Conservation (phyloP, 78 protist genomes). For the Pigoraptor vietnamica region DNA sequence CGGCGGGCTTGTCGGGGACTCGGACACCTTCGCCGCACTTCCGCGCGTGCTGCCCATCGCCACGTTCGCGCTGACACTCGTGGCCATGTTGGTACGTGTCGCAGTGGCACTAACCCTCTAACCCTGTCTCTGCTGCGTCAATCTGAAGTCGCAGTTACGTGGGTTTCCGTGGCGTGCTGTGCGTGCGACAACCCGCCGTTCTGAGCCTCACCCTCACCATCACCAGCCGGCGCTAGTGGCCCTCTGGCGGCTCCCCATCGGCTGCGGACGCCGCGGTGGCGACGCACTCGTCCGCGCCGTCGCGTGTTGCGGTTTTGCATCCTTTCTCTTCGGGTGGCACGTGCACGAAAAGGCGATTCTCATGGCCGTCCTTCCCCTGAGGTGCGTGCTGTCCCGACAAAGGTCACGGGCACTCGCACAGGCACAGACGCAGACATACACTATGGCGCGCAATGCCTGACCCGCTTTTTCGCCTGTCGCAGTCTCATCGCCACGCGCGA, state of each 20-base stretch:
- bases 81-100: conserved; percentile 44
- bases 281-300: neutral
- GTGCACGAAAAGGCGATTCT: conserved; percentile 96
- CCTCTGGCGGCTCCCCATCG: neutral
- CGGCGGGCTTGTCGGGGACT: conserved; percentile 60
- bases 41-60: conserved; percentile 52
- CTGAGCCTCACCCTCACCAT: too few species aligned
- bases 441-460: too few species aligned
- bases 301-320: conserved; percentile 45
- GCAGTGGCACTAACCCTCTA: too few species aligned
- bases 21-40: conserved; percentile 28
- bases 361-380: conserved; percentile 49
- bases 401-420: neutral
- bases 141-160: too few species aligned
- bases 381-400: neutral
- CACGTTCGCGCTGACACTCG: conserved; percentile 27
- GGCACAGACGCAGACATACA: too few species aligned
- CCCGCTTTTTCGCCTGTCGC: too few species aligned
- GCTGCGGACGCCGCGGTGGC: too few species aligned
- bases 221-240: too few species aligned
- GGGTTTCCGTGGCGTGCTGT: too few species aligned
- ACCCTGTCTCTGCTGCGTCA: too few species aligned
- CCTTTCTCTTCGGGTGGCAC: conserved; percentile 88
- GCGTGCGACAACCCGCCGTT: too few species aligned
- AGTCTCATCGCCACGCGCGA: neutral